Percentiles rank a stretch among this genome's conserved stretches.
These are phyloP conservation scores for Cyclotella kingstonii DNA, from an alignment of 108 stramenopile species.

Conservation along the genomic window DNA sequence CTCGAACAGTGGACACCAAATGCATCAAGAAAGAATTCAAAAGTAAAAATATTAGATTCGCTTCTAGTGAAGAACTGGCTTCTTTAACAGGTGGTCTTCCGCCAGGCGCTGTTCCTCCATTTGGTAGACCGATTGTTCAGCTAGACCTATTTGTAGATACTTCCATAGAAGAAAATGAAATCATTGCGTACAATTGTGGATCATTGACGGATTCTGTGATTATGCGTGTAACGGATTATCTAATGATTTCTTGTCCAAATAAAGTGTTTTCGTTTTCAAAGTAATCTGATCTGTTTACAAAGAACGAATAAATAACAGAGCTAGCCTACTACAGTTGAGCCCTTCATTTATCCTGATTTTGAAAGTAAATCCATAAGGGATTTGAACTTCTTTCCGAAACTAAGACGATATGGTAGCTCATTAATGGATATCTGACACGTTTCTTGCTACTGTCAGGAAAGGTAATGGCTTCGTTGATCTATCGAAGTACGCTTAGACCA, in stretches of 20 bases:
- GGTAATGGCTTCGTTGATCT: too few relatives aligned
- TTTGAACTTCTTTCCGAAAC: too few relatives aligned
- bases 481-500: too few relatives aligned
- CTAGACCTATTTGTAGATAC: conserved; percentile 22
- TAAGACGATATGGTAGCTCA: too few relatives aligned
- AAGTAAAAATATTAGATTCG: conserved; percentile 21
- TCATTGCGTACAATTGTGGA: conserved; percentile 18
- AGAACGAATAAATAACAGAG: background rate
- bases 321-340: background rate
- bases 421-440: too few relatives aligned
- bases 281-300: background rate
- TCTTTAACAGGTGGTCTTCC: conserved; percentile 8
- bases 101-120: conserved; percentile 16
- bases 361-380: too few relatives aligned
- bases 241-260: conserved; percentile 2
- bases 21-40: conserved; percentile 20
- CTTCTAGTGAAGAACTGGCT: conserved; percentile 15
- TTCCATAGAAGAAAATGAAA: conserved; percentile 7
- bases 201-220: conserved; percentile 18
- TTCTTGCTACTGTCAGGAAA: too few relatives aligned
- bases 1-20: conserved; percentile 10
- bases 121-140: conserved; percentile 13
- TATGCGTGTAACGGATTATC: conserved; percentile 15
- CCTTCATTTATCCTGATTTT: background rate
- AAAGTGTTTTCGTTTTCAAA: conserved; percentile 15